These are phyloP conservation scores for Zalerion maritima DNA, from an alignment of 495 filamentous ascomycete genomes.

Conservation along the genomic window DNA sequence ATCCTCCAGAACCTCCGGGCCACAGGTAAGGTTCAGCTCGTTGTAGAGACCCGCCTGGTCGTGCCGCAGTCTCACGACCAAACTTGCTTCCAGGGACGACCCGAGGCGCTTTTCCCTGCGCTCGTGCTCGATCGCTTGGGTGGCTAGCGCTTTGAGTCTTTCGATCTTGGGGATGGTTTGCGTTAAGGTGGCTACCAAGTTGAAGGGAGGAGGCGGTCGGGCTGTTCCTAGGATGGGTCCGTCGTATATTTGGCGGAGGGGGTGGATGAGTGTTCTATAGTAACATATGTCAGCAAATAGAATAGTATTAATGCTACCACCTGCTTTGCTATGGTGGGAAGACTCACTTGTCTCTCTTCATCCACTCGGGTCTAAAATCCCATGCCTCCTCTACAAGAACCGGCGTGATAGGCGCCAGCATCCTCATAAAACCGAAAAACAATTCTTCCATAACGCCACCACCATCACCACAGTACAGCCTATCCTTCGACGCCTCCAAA, in stretches of 20 bases:
- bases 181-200: slow-evolving; percentile 17
- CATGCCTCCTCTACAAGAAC: slow-evolving; percentile 79
- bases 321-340: neutral
- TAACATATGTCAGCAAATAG: too few relatives aligned
- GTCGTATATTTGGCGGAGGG: slow-evolving; percentile 26
- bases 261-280: slow-evolving; percentile 15
- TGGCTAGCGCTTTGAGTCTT: slow-evolving; percentile 44
- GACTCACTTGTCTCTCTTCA: slow-evolving; percentile 34
- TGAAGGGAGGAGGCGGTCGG: too few relatives aligned
- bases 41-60: slow-evolving; percentile 2
- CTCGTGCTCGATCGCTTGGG: slow-evolving; percentile 54
- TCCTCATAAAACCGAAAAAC: slow-evolving; percentile 52
- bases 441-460: slow-evolving; percentile 56
- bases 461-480: slow-evolving; percentile 64
- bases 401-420: slow-evolving; percentile 70
- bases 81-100: slow-evolving; percentile 39
- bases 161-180: slow-evolving; percentile 43
- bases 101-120: slow-evolving; percentile 50
- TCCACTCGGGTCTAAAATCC: slow-evolving; percentile 51
- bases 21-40: slow-evolving; percentile 7
- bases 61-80: neutral
- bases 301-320: too few relatives aligned
- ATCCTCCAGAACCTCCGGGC: slow-evolving; percentile 46
- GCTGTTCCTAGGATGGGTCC: slow-evolving; percentile 25
- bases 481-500: slow-evolving; percentile 81